Percentiles rank a stretch among this genome's conserved stretches.
phyloP scores from a whole-genome alignment of 306 rosid species.

The Abrus pulchellus region DNA sequence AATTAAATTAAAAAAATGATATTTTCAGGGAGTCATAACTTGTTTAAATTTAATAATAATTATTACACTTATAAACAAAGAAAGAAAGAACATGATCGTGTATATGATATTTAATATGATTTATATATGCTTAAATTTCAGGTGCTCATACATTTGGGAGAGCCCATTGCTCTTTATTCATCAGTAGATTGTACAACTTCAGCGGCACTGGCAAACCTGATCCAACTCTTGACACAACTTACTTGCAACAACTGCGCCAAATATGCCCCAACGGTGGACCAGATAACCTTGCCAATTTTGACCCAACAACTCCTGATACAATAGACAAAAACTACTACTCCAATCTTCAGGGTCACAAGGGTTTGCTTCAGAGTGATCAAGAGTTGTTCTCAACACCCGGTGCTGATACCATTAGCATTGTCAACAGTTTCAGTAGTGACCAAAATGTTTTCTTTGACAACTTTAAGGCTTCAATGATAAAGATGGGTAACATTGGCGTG shows the following conservation, averaged over 20 bases:
- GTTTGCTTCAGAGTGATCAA: slow-evolving; percentile 57
- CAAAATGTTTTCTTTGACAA: slow-evolving; percentile 40
- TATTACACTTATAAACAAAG: too few species aligned
- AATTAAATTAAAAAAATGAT: too few species aligned
- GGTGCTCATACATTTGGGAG: slow-evolving; percentile 61
- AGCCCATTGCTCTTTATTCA: slow-evolving; percentile 2
- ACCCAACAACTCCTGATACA: slow-evolving; percentile 43
- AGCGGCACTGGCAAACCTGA: slow-evolving; percentile 48
- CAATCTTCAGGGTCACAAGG: slow-evolving; percentile 43
- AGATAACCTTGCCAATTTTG: slow-evolving; percentile 35
- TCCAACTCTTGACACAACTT: slow-evolving; percentile 47
- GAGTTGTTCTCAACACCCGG: slow-evolving; percentile 46
- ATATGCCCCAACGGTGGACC: slow-evolving; percentile 47
- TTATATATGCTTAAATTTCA: neutral
- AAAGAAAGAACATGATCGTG: too few species aligned
- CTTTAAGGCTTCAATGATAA: slow-evolving; percentile 49
- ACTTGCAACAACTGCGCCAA: neutral
- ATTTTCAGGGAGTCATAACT: too few species aligned
- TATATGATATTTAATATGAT: too few species aligned
- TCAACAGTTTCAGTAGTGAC: slow-evolving; percentile 24
- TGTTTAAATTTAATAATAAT: too few species aligned
- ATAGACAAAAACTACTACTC: slow-evolving; percentile 50
- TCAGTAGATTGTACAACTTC: slow-evolving; percentile 45
- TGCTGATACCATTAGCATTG: slow-evolving; percentile 47
- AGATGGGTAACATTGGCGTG: slow-evolving; percentile 54